Evolutionary conservation across 2,329 filamentous ascomycete genomes (phyloP).

Genomic region (Xylariomycetidae sp.): DNA sequence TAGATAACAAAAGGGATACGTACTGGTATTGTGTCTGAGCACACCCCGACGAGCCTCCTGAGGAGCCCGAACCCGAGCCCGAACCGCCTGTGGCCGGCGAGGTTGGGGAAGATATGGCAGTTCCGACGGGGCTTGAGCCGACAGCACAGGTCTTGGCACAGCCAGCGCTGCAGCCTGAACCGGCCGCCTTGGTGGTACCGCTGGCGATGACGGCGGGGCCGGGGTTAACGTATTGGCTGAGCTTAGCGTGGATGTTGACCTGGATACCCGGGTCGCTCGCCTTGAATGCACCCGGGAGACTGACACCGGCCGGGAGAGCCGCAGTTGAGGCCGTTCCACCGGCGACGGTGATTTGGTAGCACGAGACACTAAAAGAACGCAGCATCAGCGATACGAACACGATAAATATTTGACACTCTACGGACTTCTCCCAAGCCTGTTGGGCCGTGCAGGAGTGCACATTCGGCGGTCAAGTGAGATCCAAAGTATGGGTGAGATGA

Average conservation of each 20-base stretch:
- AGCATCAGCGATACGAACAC: too few relatives aligned
- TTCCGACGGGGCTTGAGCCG: slow-evolving; percentile 25
- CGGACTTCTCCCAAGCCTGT: too few relatives aligned
- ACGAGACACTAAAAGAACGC: too few relatives aligned
- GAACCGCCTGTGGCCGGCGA: slow-evolving; percentile 9
- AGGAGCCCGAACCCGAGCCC: too few relatives aligned
- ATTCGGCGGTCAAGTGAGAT: too few relatives aligned
- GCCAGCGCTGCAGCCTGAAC: slow-evolving; percentile 32
- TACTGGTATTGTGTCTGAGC: slow-evolving; percentile 28
- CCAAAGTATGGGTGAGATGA: too few relatives aligned
- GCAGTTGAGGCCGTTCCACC: slow-evolving; percentile 27
- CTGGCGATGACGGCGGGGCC: slow-evolving; percentile 37
- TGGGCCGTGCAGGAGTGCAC: too few relatives aligned
- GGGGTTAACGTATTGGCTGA: slow-evolving; percentile 37
- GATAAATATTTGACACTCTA: too few relatives aligned
- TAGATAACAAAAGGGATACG: too few relatives aligned
- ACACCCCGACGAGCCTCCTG: slow-evolving; percentile 24
- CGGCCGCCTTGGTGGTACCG: slow-evolving; percentile 36
- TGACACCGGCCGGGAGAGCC: slow-evolving; percentile 22
- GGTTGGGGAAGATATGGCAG: slow-evolving; percentile 16
- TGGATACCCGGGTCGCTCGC: slow-evolving; percentile 40
- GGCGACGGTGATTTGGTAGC: slow-evolving; percentile 26
- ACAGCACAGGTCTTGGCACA: slow-evolving; percentile 35
- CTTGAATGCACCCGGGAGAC: slow-evolving; percentile 40
- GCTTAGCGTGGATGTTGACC: slow-evolving; percentile 41